These are phyloP conservation scores for Aspergillus tanneri DNA, from an alignment of 2,329 filamentous ascomycete genomes.

Conservation along the genomic window DNA sequence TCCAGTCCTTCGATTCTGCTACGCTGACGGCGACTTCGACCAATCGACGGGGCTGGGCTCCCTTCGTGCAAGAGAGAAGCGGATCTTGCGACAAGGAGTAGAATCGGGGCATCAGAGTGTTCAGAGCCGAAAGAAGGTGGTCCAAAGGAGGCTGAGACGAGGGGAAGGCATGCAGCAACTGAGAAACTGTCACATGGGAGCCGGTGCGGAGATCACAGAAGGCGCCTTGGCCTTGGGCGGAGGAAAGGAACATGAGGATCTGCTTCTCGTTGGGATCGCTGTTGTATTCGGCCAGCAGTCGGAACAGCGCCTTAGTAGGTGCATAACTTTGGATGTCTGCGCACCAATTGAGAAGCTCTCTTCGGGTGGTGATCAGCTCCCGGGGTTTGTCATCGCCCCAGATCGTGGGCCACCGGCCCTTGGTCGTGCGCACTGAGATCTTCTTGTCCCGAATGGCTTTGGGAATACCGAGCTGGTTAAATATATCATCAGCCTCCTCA, in stretches of 20 bases:
- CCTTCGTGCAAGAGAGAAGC: slow-evolving; percentile 70
- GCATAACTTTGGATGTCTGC: slow-evolving; percentile 90
- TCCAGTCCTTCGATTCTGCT: slow-evolving; percentile 82
- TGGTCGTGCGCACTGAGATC: slow-evolving; percentile 72
- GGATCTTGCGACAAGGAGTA: slow-evolving; percentile 98
- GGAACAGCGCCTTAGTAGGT: slow-evolving; percentile 82
- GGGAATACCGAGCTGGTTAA: slow-evolving; percentile 78
- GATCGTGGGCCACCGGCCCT: slow-evolving; percentile 92
- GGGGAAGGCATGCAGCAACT: slow-evolving; percentile 88
- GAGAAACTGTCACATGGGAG: slow-evolving; percentile 78
- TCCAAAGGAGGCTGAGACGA: slow-evolving; percentile 86
- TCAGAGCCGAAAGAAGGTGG: slow-evolving; percentile 73
- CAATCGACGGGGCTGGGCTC: slow-evolving; percentile 70
- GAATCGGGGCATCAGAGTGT: slow-evolving; percentile 93
- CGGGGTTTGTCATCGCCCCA: slow-evolving; percentile 89
- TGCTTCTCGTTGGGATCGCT: slow-evolving; percentile 79
- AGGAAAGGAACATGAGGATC: slow-evolving; percentile 80
- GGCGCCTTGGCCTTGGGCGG: slow-evolving; percentile 82
- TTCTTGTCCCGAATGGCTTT: slow-evolving; percentile 81
- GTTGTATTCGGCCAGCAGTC: slow-evolving; percentile 81
- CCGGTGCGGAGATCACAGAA: slow-evolving; percentile 95
- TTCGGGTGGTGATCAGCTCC: slow-evolving; percentile 82
- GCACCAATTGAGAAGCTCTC: slow-evolving; percentile 94
- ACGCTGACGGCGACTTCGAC: slow-evolving; percentile 97
- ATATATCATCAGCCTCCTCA: slow-evolving; percentile 73